Base-by-base conservation (phyloP, 495 filamentous ascomycete species). In the Jackrogersella multiformis region DNA sequence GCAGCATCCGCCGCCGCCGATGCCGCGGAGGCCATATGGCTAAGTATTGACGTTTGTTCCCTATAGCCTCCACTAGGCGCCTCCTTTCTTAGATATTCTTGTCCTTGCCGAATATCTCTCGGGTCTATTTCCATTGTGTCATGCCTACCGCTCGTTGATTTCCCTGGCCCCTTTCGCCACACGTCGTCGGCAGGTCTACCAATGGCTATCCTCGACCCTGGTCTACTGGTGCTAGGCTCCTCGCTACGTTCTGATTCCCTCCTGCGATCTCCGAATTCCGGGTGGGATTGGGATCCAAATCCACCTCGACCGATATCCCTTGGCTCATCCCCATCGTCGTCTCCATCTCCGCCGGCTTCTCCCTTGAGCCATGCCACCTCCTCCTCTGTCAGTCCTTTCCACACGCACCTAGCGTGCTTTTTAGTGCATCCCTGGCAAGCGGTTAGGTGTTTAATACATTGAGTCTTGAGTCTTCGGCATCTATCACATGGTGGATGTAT, bases 351-450 rank as follows among this genome's bases (percentile, higher is more conserved):
- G 6, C 56, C 20, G 2, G 51, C 42, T 56, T 76, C 71, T 16
- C 71, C 63, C 52, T 72, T 75, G 3, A 80, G 49, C 38, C 69
- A 72, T 2, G 61, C 67, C 7, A 92, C 65, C 71, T 95, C 92
- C 0, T 88, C 86, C 45, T 92, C 87, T 35, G 85, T 88, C 46
- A 94, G 84, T 56, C 89, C 86, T 61, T 87, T 88, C 92, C 92
- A 96, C 20, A 84, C 86, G 74, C 92, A 96, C 63, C 90, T 93
- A 12, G 91, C 90, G 71, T 95, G 92, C 76, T 94, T 94, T 75
- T 90, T 91, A 1, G 92, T 95, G 76, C 92, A 96, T 34, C 90
- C 91, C 75, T 90, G 84, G 74, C 92, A 96, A 20, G 92, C 90
- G 0, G 91, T 94, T 32, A 93, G 79, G 60, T 96, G 91, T 76